Base-by-base conservation (phyloP, 148 eudicot species). In the Chenopodium formosanum region DNA sequence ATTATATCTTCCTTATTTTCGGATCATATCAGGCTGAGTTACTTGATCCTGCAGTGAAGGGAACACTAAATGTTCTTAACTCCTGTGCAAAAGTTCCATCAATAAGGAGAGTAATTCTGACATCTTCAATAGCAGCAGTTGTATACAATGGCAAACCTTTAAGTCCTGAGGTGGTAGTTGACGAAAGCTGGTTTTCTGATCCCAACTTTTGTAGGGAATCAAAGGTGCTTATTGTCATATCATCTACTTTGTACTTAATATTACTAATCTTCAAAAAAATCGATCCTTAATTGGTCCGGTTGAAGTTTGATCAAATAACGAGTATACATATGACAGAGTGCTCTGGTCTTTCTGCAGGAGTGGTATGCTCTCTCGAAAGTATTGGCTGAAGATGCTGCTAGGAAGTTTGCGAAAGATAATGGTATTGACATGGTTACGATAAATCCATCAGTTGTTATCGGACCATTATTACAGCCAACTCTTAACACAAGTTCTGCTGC, bases 31-130 rank as follows among this genome's bases (percentile, higher is more conserved):
- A 91, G 95, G 84, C 75, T 40, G 95, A 92, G 52, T 50, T 92
- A 44, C 82, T 92, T 81, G 93, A 90, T 86, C 95, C 93, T 19
- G 91, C 93, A 4, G 47, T 92, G 8, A 92, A 92, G 83, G 95
- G 95, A 64, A 92, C 95, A 17, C 89, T 92, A 14, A 92, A 92
- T 83, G 92, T 92, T 67, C 93, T 92, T 9, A 74, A 52, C 0
- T 88, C 93, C 29, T 89, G 92, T 82, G 87, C 77, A 10, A 90
- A 87, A 84, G 50, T 78, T 22, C 81, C 89, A 44, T 86, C 92
- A 0, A 56, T 90, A 25, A 87, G 76, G 68, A 86, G 91, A 82
- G 90, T 90, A 47, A 88, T 90, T 79, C 78, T 92, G 83, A 92
- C 95, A 65, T 92, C 92, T 80, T 90, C 95, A 79, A 58, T 81